Conservation (phyloP, 2,329 filamentous ascomycete species). For the Cladosporium sp. region DNA sequence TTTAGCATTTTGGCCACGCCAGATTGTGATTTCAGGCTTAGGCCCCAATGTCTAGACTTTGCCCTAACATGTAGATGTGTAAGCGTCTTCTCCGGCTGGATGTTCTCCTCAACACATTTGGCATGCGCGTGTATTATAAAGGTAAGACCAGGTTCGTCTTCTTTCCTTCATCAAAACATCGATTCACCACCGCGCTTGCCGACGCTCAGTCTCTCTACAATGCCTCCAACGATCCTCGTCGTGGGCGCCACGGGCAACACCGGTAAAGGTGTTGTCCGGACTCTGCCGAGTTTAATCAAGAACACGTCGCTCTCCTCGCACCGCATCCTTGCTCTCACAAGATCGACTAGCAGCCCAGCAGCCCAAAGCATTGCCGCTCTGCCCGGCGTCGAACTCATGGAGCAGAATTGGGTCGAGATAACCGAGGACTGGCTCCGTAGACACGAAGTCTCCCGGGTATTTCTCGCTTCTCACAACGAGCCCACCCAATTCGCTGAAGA, state of each 20-base stretch:
- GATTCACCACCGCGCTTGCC: too few relatives aligned
- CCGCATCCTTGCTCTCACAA: constrained; percentile 30
- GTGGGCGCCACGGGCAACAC: constrained; percentile 14
- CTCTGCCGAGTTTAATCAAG: constrained; percentile 13
- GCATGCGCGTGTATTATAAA: too few relatives aligned
- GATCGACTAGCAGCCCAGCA: constrained; percentile 19
- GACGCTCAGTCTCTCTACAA: background rate
- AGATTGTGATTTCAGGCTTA: too few relatives aligned
- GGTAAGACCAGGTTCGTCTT: too few relatives aligned
- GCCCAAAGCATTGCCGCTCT: constrained; percentile 29
- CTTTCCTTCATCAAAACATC: too few relatives aligned
- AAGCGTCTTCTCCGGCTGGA: too few relatives aligned
- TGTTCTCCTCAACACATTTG: too few relatives aligned
- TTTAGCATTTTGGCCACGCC: too few relatives aligned
- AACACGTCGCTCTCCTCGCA: constrained; percentile 12
- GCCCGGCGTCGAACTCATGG: constrained; percentile 31
- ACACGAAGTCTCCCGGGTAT: constrained; percentile 32
- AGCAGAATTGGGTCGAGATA: constrained; percentile 35
- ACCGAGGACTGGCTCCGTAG: constrained; percentile 37
- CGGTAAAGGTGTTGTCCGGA: constrained; percentile 13
- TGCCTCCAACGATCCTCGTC: constrained; percentile 11
- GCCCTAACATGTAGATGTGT: too few relatives aligned
- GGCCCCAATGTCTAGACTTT: too few relatives aligned
- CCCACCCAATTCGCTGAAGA: constrained; percentile 38
- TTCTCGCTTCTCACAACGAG: constrained; percentile 36